A percentile compares a stretch with the other conserved stretches of the same genome.
These are phyloP conservation scores for Aspergillus felis DNA, from an alignment of 2,329 filamentous ascomycete genomes.

Conservation along the genomic window DNA sequence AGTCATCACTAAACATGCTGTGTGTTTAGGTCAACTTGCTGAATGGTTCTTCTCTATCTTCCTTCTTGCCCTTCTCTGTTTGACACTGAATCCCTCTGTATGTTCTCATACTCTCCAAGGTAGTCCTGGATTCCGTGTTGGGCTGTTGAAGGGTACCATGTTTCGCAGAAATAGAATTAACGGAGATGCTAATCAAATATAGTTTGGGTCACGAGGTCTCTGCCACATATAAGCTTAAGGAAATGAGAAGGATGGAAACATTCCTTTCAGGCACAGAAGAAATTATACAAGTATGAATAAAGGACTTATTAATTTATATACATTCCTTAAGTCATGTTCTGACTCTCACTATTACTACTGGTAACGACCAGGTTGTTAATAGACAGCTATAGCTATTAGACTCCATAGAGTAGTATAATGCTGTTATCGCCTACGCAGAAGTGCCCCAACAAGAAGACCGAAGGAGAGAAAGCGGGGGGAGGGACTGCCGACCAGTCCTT, in stretches of 20 bases:
- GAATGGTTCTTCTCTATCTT: not conserved
- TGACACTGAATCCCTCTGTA: not conserved
- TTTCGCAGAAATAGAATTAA: too few species aligned
- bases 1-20: conserved; percentile 9
- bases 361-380: not conserved
- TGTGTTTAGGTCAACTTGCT: not conserved
- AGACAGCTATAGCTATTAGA: not conserved
- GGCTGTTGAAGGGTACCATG: not conserved
- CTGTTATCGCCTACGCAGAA: not conserved
- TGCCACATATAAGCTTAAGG: not conserved
- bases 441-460: not conserved
- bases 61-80: not conserved
- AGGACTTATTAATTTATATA: not conserved
- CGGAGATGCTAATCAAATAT: not conserved
- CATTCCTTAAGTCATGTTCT: not conserved
- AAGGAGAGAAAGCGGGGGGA: not conserved
- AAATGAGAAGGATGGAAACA: not conserved
- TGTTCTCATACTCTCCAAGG: not conserved
- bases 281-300: too few species aligned
- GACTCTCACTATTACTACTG: not conserved
- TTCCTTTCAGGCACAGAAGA: not conserved
- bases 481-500: not conserved
- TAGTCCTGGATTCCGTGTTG: not conserved
- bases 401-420: not conserved
- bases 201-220: not conserved